phyloP scores from a whole-genome alignment of 768 basidiomycete genomes.

The Leucosporidium yakuticum region DNA sequence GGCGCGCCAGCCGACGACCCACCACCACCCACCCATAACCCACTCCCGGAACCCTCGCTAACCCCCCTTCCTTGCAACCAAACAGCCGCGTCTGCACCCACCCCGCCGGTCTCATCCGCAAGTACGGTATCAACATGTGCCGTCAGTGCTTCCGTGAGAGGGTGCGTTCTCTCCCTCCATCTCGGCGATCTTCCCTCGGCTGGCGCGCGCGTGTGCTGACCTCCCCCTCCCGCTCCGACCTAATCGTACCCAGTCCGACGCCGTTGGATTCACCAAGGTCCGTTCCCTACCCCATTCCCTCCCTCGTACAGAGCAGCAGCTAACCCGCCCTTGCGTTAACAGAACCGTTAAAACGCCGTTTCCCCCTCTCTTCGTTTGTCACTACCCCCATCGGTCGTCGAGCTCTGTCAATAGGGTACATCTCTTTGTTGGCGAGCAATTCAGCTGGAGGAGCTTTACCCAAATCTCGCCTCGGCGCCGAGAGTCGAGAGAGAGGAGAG shows the following conservation, averaged over 20 bases:
- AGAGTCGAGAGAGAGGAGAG: too few relatives aligned
- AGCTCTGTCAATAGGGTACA: too few relatives aligned
- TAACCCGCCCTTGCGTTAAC: neutral
- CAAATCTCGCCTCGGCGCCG: too few relatives aligned
- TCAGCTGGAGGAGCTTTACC: too few relatives aligned
- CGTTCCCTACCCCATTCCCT: neutral
- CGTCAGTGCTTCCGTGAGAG: slow-evolving; percentile 42
- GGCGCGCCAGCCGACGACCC: neutral
- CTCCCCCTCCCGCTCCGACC: neutral
- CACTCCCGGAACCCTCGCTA: neutral
- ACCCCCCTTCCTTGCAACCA: neutral
- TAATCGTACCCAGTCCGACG: slow-evolving; percentile 19
- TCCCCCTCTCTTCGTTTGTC: too few relatives aligned
- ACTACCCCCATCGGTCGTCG: too few relatives aligned
- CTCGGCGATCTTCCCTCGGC: neutral
- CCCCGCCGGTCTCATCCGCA: slow-evolving; percentile 39
- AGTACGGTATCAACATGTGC: slow-evolving; percentile 40
- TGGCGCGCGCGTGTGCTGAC: neutral
- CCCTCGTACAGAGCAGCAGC: too few relatives aligned
- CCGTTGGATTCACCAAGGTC: slow-evolving; percentile 41
- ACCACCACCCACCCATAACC: neutral
- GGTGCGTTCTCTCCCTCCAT: neutral
- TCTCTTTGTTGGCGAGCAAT: too few relatives aligned
- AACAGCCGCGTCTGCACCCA: slow-evolving; percentile 40
- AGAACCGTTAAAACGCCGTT: slow-evolving; percentile 48